Evolutionary conservation across 139 green algal genomes (phyloP).

Genomic region (Chlorella sorokiniana): DNA sequence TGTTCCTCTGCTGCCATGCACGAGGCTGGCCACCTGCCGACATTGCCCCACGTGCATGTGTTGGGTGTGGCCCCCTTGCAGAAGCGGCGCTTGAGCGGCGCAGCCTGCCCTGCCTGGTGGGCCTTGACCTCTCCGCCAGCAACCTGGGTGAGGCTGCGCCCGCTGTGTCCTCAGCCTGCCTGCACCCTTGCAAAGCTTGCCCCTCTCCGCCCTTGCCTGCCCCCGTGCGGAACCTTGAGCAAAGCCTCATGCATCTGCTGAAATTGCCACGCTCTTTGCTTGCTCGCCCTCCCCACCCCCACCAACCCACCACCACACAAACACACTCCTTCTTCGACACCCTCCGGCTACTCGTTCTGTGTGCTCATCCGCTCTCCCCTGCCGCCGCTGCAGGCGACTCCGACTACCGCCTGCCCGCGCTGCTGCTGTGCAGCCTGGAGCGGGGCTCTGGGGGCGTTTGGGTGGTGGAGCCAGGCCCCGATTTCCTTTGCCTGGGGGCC

Average conservation of each 20-base stretch:
- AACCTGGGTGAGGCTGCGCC: conserved; percentile 38
- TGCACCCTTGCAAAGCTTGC: too few species aligned
- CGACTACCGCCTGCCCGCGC: conserved; percentile 53
- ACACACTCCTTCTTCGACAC: neutral
- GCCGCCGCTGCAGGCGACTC: neutral
- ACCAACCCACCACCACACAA: neutral
- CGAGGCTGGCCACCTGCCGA: too few species aligned
- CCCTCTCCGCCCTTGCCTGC: too few species aligned
- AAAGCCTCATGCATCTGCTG: too few species aligned
- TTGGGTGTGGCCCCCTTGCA: too few species aligned
- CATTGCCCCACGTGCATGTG: too few species aligned
- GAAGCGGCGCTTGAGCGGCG: conserved; percentile 13
- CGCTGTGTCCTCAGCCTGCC: too few species aligned
- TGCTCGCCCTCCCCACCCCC: neutral
- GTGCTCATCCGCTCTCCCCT: too few species aligned
- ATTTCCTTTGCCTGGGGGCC: conserved; percentile 62
- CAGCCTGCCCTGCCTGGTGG: conserved; percentile 39
- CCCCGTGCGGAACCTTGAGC: too few species aligned
- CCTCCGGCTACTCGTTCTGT: neutral
- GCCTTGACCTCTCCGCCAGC: conserved; percentile 59
- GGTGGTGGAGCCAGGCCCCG: conserved; percentile 19
- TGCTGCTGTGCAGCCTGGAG: conserved; percentile 49
- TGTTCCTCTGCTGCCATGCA: too few species aligned
- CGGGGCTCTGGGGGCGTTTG: conserved; percentile 1
- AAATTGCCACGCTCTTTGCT: too few species aligned